Evolutionary conservation across 768 basidiomycete species (phyloP), one percentile per base, ranked within the genome.

Genomic region (Imleria badia): DNA sequence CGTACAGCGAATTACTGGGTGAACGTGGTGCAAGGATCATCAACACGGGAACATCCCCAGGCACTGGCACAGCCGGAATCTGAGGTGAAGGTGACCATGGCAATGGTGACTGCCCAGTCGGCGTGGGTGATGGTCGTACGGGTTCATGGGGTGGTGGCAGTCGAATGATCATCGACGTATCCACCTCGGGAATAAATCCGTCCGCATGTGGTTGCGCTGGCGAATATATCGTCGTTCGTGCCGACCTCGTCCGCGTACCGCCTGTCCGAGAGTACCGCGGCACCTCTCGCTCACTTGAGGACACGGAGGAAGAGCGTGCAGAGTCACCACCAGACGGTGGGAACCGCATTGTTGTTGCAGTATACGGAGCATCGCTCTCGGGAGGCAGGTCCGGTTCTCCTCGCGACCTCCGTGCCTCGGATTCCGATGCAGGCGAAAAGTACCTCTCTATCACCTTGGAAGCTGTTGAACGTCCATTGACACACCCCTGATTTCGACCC

Each of bases 131-230:
- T 19, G 71, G 72, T 15, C 76, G 76, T 11, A 66, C 65, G 40
- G 87, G 72, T 58, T 84, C 85, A 62, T 81, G 80, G 1, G 86
- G 81, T 22, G 87, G 81, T 9, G 86, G 87, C 0, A 89, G 68
- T n/a, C 78, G 78, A 41, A 87, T 82, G 19, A 77, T 66, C 42
- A 73, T 73, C 52, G 85, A 83, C 5, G 71, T 68, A 59, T 78
- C 85, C 3, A 73, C 65, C 17, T 72, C 66, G 1, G 87, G 87
- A 52, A 89, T 86, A 55, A 77, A 84, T 5, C 81, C 82, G 43
- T 89, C 70, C 9, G 70, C 48, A 29, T 67, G 64, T 9, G 66
- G 63, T 39, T 78, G 72, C 2, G 70, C 75, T 6, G 82, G 73
- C 7, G 80, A 65, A 75, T 74, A 79, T 52, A 77, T 74, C 19